Percentiles rank a stretch among this genome's conserved stretches.
Evolutionary conservation across 1,284 basidiomycete species (phyloP).

Genomic region (Cryptococcus sp.): DNA sequence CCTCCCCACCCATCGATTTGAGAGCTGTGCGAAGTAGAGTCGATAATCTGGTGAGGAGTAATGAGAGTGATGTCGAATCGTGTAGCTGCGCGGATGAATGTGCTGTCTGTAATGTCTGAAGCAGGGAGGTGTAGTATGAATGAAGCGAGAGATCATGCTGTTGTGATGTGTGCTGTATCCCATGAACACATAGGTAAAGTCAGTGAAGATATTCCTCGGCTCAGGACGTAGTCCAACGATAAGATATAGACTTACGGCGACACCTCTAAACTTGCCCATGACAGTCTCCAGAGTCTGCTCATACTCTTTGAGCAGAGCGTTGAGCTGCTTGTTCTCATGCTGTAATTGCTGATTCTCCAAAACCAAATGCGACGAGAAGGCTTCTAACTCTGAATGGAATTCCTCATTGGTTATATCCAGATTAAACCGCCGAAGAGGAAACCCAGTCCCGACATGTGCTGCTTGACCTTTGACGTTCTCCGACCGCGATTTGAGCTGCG

Average conservation of each 20-base stretch:
- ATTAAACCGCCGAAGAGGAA: conserved; percentile 83
- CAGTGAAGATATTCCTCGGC: not conserved
- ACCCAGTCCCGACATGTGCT: conserved; percentile 73
- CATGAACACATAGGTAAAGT: too few species aligned
- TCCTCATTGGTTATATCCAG: conserved; percentile 90
- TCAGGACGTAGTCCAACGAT: not conserved
- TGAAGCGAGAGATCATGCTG: conserved; percentile 86
- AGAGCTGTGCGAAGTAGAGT: conserved; percentile 71
- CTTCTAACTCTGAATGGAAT: conserved; percentile 90
- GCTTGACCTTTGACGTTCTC: conserved; percentile 81
- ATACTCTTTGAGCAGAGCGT: conserved; percentile 85
- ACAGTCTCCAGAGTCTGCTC: conserved; percentile 92
- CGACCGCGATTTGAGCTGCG: conserved; percentile 71
- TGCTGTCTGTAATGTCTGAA: conserved; percentile 71
- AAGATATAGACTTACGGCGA: conserved; percentile 68
- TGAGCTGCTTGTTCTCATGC: conserved; percentile 93
- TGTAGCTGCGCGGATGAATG: conserved; percentile 63
- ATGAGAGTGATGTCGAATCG: conserved; percentile 63
- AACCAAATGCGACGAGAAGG: conserved; percentile 82
- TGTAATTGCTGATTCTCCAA: conserved; percentile 90
- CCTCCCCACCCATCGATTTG: conserved; percentile 70
- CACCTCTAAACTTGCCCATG: conserved; percentile 92
- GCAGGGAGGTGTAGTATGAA: conserved; percentile 84
- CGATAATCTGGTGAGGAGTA: conserved; percentile 71
- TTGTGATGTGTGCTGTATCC: conserved; percentile 76